Base-by-base conservation (phyloP, 2,329 filamentous ascomycete genomes). In the Sarocladium oryzae region DNA sequence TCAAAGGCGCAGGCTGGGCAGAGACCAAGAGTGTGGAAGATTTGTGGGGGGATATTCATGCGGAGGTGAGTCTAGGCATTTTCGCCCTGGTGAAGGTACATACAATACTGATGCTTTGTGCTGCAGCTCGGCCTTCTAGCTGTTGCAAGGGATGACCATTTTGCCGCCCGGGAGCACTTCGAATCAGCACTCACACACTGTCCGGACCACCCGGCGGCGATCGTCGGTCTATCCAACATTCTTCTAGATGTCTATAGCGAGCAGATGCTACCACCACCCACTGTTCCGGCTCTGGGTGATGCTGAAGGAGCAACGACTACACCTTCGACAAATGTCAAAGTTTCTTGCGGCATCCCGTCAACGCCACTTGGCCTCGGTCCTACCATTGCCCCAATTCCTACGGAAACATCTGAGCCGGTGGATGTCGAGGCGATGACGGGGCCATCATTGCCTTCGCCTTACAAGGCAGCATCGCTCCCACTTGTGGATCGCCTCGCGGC, bases 401-500 rank as follows among this genome's bases (percentile, higher is more conserved):
- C 41, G 4, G 15, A 9, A 6, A 36, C 30, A 10, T 20, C 32
- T 4, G 21, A 24, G 16, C 32, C 46, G 3, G 45, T 49, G 20
- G 50, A 40, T 15, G 53, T 52, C 40, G 53, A 53, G 15, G 56
- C 52, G 8, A 52, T 54, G 2, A 58, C 58, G 23, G 26, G 18
- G 18, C 16, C 18, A 45, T 18, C 45, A 45, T 71, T 80, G 2
- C 72, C 75, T 6, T 74, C 70, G 33, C 76, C 73, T 36, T 81
- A 76, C 67, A 78, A 73, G 68, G 77, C 72, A 36, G 76, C 75
- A 50, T 82, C 83, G 1, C 77, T 90, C 3, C 86, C 85, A 15
- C 78, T 86, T 15, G 75, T 89, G 30, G 90, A 93, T 65, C 82
- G 90, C 10, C 80, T 97, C n/a, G 88, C 91, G 3, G 88, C 91